Evolutionary conservation across 176 grass and related monocot species (phyloP), one percentile per base, ranked within the genome.

Genomic region (Eleusine indica): DNA sequence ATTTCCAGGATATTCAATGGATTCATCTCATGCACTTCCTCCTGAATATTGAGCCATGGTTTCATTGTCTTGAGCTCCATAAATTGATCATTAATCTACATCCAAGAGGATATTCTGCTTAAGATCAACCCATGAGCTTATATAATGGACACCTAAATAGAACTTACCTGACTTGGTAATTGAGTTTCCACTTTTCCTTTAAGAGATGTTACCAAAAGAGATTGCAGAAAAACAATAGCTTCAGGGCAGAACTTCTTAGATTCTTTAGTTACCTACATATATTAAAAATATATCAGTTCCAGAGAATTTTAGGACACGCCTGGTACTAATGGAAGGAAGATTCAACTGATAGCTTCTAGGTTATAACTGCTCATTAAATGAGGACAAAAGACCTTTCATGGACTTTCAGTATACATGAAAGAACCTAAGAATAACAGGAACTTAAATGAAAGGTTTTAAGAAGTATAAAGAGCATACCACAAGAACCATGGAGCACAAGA

Each of bases 401-500:
- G 17, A 78, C n/a, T 43, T 19, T 35, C 53, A 43, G n/a, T 28
- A 71, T 66, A 72, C 40, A 86, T 79, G 14, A 60, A 68, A 2
- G 39, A 39, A 68, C 80, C 38, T 8, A 60, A 12, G 38, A 54
- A 48, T 40, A 58, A 60, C 37, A 78, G 12, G 43, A 81, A 41
- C 13, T 46, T 56, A 42, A 29, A 78, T 52, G 9, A 32, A 85
- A 41, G 57, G 46, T 75, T 84, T 28, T 65, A 57, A 15, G 22
- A 79, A 76, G 73, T 65, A 60, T 73, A 10, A 63, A 86, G 83
- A 48, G 40, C 78, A 67, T 90, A 98, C 96, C 81, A 77, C 80
- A 76, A 95, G 91, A 70, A 98, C 91, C 93, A 95, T 86, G 43
- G 91, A 98, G 82, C 93, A 95, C 70, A 98, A 85, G 81, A 98